phyloP scores from a whole-genome alignment of 2,329 filamentous ascomycete genomes.

The Arthrobotrys conoides region DNA sequence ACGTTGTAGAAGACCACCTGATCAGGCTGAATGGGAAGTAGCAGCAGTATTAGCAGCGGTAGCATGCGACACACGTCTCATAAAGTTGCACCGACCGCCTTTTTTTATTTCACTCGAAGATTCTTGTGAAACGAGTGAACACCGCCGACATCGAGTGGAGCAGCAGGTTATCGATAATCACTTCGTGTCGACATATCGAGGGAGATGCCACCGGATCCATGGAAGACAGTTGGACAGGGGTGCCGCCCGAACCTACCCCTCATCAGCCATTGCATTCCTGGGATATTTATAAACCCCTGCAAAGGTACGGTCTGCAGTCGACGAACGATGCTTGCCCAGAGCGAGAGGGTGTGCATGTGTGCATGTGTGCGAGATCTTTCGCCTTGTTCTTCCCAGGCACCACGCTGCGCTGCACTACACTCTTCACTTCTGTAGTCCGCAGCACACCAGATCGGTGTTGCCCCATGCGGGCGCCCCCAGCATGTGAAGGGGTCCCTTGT shows the following conservation, averaged over 20 bases:
- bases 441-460: slow-evolving; percentile 38
- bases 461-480: slow-evolving; percentile 43
- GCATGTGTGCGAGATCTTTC: slow-evolving; percentile 35
- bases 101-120: background rate
- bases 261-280: slow-evolving; percentile 60
- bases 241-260: slow-evolving; percentile 38
- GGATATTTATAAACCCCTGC: slow-evolving; percentile 61
- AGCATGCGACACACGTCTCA: slow-evolving; percentile 43
- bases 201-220: slow-evolving; percentile 30
- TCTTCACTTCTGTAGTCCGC: slow-evolving; percentile 13
- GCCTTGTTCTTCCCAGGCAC: slow-evolving; percentile 54
- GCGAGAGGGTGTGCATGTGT: background rate
- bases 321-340: slow-evolving; percentile 25
- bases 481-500: slow-evolving; percentile 28
- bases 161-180: slow-evolving; percentile 56
- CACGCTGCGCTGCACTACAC: slow-evolving; percentile 33
- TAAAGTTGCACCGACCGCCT: slow-evolving; percentile 25
- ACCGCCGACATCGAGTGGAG: slow-evolving; percentile 38
- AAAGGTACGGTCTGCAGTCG: slow-evolving; percentile 13
- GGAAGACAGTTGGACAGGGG: slow-evolving; percentile 30
- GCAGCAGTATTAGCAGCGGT: slow-evolving; percentile 23
- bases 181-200: slow-evolving; percentile 2
- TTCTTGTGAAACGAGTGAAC: slow-evolving; percentile 45
- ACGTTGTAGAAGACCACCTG: slow-evolving; percentile 30
- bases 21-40: slow-evolving; percentile 46